Base-by-base conservation (phyloP, 345 rosid genomes). In the Fremontodendron californicum region DNA sequence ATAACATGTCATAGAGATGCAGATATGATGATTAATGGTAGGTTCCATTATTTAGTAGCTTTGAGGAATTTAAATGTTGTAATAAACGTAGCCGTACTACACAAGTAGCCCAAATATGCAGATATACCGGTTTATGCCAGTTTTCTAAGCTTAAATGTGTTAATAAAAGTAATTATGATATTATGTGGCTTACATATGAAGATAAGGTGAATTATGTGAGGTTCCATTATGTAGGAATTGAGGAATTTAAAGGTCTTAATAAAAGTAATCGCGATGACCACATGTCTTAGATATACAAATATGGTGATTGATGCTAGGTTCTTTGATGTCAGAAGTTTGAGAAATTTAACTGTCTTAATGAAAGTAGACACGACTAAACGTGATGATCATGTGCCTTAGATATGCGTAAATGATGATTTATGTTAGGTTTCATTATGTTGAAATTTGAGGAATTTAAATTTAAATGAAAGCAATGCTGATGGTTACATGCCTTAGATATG, bases 381-480 rank as follows among this genome's bases (percentile, higher is more conserved):
- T 15, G 73, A 15, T 16, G 21, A 46, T 25, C 12, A 25, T 46
- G 55, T 9, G n/a, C 15, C 73, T 45, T 43, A 45, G 73, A 39
- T 65, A 12, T 29, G 27, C 16, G 4, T 37, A 18, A 27, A 25
- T 45, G 39, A 6, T 23, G 25, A 42, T 13, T 67, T 43, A 21
- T 67, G 1, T 67, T 67, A 23, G 18, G 16, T 67, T 67, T 12
- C 1, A 21, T 23, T 40, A 0, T 21, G 49, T 42, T 66, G 51
- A 6, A 40, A 42, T 18, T n/a, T 66, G 21, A 35, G 45, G 45
- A 37, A 63, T 58, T 58, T 58, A 23, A 35, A 35, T 8, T 63
- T 63, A 16, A 62, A 65, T 65, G 69, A 65, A n/a, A 37, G 70
- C 29, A 31, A 64, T 49, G 54, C 9, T 63, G 43, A 73, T 39